phyloP scores from a whole-genome alignment of 441 rosid species.

The Eruca vesicaria region DNA sequence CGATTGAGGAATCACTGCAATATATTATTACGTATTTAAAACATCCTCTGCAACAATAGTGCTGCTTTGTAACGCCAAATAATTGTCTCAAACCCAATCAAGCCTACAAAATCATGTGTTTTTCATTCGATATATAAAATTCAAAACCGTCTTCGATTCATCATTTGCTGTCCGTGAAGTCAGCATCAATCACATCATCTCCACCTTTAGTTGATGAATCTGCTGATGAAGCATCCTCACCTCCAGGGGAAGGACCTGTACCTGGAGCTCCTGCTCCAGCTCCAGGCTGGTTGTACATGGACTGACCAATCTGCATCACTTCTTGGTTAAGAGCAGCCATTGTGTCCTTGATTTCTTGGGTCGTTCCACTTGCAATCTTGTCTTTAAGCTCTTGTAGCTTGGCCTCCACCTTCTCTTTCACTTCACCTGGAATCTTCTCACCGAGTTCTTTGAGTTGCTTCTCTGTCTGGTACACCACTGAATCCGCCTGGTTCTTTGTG shows the following conservation, averaged over 20 bases:
- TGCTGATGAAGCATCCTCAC: slow-evolving; percentile 44
- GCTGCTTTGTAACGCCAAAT: too few relatives aligned
- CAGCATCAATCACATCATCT: slow-evolving; percentile 89
- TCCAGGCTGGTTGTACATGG: slow-evolving; percentile 76
- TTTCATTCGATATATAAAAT: background rate
- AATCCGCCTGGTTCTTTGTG: slow-evolving; percentile 94
- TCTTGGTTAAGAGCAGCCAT: slow-evolving; percentile 90
- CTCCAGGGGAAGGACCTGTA: slow-evolving; percentile 55
- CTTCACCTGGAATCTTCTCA: slow-evolving; percentile 76
- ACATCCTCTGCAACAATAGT: too few relatives aligned
- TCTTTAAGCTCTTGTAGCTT: slow-evolving; percentile 83
- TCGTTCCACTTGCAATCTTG: slow-evolving; percentile 58
- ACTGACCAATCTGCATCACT: slow-evolving; percentile 91
- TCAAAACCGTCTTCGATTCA: background rate
- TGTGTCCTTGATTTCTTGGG: slow-evolving; percentile 73
- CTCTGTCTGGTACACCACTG: slow-evolving; percentile 81
- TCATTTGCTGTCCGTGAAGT: slow-evolving; percentile 84
- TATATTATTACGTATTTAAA: too few relatives aligned
- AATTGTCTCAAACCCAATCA: too few relatives aligned
- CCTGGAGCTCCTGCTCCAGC: slow-evolving; percentile 41
- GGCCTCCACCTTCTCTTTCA: slow-evolving; percentile 80
- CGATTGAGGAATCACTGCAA: too few relatives aligned
- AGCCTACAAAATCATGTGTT: slow-evolving; percentile 4
- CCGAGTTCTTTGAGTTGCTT: slow-evolving; percentile 86
- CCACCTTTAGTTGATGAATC: slow-evolving; percentile 65